A percentile compares a stretch with the other conserved stretches of the same genome.
These are phyloP conservation scores for Adansonia grandidieri DNA, from an alignment of 441 rosid genomes.

Conservation along the genomic window DNA sequence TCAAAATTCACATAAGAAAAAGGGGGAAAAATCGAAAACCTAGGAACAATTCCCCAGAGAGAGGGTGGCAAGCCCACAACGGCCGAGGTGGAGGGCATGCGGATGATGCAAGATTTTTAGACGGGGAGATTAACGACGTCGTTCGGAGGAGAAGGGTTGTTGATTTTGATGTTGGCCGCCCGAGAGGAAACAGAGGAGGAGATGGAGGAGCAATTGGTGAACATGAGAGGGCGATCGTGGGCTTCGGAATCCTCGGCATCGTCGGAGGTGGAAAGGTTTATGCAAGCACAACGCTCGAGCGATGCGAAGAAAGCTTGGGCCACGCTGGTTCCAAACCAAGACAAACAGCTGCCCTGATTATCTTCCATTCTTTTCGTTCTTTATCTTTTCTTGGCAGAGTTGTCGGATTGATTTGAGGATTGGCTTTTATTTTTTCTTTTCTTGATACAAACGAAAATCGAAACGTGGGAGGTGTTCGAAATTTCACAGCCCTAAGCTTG, in stretches of 20 bases:
- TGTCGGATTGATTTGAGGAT: not conserved
- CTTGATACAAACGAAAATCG: too few relatives aligned
- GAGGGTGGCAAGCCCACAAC: not conserved
- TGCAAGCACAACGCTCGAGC: constrained; percentile 52
- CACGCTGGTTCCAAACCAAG: constrained; percentile 48
- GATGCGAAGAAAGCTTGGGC: constrained; percentile 53
- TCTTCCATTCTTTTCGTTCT: too few relatives aligned
- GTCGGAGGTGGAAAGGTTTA: constrained; percentile 49
- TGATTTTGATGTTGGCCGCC: not conserved
- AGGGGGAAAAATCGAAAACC: not conserved
- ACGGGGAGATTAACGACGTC: constrained; percentile 30
- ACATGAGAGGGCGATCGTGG: constrained; percentile 41
- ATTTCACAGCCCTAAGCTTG: too few relatives aligned
- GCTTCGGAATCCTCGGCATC: constrained; percentile 42
- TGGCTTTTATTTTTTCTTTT: too few relatives aligned
- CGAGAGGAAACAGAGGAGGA: constrained; percentile 16
- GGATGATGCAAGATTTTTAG: not conserved
- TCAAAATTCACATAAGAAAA: too few relatives aligned
- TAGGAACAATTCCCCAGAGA: not conserved
- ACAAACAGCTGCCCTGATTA: too few relatives aligned
- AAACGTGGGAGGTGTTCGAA: too few relatives aligned
- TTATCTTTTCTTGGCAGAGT: not conserved
- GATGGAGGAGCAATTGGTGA: constrained; percentile 26
- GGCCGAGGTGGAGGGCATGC: not conserved
- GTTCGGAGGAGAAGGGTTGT: not conserved